Percentiles rank a stretch among this genome's conserved stretches.
Conservation (phyloP, 1,284 basidiomycete genomes). For the Sanghuangporus weigelae region DNA sequence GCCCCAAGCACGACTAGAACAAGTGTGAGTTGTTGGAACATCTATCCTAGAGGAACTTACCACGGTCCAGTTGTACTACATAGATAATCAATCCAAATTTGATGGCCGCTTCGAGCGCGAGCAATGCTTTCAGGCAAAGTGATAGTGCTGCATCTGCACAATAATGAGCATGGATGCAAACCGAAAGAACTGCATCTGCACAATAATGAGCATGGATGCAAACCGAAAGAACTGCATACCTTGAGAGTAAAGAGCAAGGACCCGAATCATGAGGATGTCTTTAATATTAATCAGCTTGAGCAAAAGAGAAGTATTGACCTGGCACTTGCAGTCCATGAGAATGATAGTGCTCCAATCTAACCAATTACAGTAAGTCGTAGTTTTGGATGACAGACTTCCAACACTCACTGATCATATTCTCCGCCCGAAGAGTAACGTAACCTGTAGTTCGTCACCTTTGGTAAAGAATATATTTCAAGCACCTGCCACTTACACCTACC, state of each 20-base stretch:
- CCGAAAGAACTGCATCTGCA: too few relatives aligned
- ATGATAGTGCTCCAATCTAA: background rate
- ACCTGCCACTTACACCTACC: too few relatives aligned
- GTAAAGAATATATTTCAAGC: too few relatives aligned
- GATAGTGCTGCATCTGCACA: background rate
- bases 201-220: too few relatives aligned
- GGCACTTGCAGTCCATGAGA: background rate
- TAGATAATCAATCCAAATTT: background rate
- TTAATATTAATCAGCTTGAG: too few relatives aligned
- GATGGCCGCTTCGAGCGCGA: background rate
- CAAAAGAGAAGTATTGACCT: background rate
- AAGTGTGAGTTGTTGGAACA: too few relatives aligned
- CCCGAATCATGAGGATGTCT: constrained; percentile 9
- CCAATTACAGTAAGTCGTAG: background rate
- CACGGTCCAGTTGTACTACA: background rate
- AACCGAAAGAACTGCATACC: background rate
- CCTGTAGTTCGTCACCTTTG: too few relatives aligned
- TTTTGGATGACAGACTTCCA: background rate
- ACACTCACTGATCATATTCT: background rate
- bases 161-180: too few relatives aligned
- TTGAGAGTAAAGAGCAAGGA: constrained; percentile 5
- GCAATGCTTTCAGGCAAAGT: background rate
- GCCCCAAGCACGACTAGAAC: too few relatives aligned
- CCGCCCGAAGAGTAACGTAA: background rate
- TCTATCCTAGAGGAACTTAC: too few relatives aligned